Evolutionary conservation across 108 stramenopile genomes (phyloP).

Genomic region (Chaetoceros muelleri): DNA sequence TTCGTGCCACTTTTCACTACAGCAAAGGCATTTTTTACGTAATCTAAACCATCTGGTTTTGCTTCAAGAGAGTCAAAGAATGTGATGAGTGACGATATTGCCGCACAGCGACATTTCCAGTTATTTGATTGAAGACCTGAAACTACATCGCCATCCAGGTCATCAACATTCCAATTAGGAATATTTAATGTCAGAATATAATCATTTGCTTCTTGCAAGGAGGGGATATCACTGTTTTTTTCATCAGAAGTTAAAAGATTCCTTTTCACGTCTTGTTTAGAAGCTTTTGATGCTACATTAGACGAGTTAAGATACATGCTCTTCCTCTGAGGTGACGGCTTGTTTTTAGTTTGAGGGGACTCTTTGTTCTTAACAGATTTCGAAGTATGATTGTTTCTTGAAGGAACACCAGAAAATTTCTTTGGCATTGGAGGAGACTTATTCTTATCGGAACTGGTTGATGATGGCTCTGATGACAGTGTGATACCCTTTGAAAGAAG

Average conservation of each 20-base stretch:
- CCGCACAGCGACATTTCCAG: slow-evolving; percentile 49
- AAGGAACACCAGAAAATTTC: background rate
- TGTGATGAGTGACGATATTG: slow-evolving; percentile 40
- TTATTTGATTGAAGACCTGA: slow-evolving; percentile 58
- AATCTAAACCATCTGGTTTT: slow-evolving; percentile 5
- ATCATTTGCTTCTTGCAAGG: slow-evolving; percentile 42
- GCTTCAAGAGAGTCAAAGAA: slow-evolving; percentile 22
- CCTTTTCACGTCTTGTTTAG: background rate
- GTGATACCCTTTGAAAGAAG: slow-evolving; percentile 18
- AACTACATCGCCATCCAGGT: slow-evolving; percentile 55
- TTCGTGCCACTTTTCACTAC: slow-evolving; percentile 56
- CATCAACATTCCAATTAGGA: slow-evolving; percentile 53
- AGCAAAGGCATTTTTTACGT: slow-evolving; percentile 32
- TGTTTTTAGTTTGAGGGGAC: background rate
- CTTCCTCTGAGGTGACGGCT: background rate
- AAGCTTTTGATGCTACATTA: background rate
- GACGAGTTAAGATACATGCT: too few relatives aligned
- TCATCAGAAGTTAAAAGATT: slow-evolving; percentile 4
- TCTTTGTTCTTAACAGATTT: slow-evolving; percentile 6
- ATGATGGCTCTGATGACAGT: slow-evolving; percentile 1
- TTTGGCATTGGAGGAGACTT: background rate
- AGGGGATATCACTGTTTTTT: slow-evolving; percentile 9
- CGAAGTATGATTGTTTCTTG: background rate
- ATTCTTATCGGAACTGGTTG: background rate
- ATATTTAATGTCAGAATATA: slow-evolving; percentile 29